A percentile compares a stretch with the other conserved stretches of the same genome.
Evolutionary conservation across 2,329 filamentous ascomycete genomes (phyloP).

Genomic region (Pseudogymnoascus sp.): DNA sequence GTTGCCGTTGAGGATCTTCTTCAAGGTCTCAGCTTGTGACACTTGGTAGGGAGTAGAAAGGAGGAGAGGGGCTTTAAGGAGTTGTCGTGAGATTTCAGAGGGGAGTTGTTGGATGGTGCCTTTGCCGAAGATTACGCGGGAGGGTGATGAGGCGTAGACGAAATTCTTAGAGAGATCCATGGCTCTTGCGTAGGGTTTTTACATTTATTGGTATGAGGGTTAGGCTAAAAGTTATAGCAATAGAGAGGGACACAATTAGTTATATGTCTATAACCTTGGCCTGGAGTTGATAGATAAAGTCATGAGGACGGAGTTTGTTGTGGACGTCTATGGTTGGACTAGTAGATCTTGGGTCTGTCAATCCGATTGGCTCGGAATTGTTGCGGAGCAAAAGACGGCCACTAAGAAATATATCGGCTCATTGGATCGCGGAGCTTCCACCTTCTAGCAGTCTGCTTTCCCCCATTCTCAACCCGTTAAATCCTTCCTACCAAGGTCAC

Average conservation of each 20-base stretch:
- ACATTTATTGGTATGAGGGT: not conserved
- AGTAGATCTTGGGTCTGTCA: too few species aligned
- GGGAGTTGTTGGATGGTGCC: conserved; percentile 43
- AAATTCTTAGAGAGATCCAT: conserved; percentile 29
- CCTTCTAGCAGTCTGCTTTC: too few species aligned
- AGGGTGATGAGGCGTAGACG: conserved; percentile 45
- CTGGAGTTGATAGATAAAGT: not conserved
- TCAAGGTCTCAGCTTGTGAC: conserved; percentile 36
- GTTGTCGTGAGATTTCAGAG: conserved; percentile 35
- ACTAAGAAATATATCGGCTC: too few species aligned
- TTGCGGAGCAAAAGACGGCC: too few species aligned
- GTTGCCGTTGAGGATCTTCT: conserved; percentile 35
- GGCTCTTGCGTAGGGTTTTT: not conserved
- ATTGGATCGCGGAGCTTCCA: too few species aligned
- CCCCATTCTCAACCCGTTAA: too few species aligned
- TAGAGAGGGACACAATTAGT: not conserved
- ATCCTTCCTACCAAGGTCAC: too few species aligned
- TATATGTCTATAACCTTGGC: not conserved
- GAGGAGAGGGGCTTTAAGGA: conserved; percentile 41
- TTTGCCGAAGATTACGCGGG: conserved; percentile 46
- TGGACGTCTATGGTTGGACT: too few species aligned
- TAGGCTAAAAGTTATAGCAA: not conserved
- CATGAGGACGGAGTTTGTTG: not conserved
- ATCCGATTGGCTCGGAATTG: too few species aligned
- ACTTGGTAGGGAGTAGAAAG: conserved; percentile 45